phyloP scores from a whole-genome alignment of 73 alveolate species.

The Paramecium primaurelia region DNA sequence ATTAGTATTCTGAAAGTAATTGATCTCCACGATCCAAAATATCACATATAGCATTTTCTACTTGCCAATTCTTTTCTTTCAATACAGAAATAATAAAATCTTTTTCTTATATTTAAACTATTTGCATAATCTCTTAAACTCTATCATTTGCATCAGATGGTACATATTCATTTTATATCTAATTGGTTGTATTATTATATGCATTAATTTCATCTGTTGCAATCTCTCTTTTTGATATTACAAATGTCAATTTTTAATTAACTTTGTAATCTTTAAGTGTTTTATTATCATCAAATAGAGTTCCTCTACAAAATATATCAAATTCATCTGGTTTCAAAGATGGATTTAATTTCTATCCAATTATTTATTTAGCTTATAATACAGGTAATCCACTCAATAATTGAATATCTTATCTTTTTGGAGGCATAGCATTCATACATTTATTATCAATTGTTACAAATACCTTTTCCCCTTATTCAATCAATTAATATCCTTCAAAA shows the following conservation, averaged over 20 bases:
- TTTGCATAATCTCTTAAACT: neutral
- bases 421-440: constrained; percentile 2
- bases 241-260: neutral
- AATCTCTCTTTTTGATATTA: neutral
- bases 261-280: neutral
- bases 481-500: neutral
- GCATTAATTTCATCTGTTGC: neutral
- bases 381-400: neutral
- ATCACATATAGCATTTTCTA: neutral
- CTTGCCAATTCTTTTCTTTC: neutral
- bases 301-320: constrained; percentile 16
- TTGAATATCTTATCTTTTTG: constrained; percentile 21
- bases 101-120: neutral
- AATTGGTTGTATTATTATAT: neutral
- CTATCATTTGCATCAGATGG: neutral
- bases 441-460: neutral
- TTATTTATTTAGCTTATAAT: neutral
- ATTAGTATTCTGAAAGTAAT: neutral
- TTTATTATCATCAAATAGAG: neutral
- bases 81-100: neutral
- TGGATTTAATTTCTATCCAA: constrained; percentile 4
- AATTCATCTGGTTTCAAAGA: neutral
- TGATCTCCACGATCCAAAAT: neutral
- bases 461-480: constrained; percentile 11
- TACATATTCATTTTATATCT: neutral